phyloP scores from a whole-genome alignment of 495 filamentous ascomycete species.

The Talaromyces ruber region DNA sequence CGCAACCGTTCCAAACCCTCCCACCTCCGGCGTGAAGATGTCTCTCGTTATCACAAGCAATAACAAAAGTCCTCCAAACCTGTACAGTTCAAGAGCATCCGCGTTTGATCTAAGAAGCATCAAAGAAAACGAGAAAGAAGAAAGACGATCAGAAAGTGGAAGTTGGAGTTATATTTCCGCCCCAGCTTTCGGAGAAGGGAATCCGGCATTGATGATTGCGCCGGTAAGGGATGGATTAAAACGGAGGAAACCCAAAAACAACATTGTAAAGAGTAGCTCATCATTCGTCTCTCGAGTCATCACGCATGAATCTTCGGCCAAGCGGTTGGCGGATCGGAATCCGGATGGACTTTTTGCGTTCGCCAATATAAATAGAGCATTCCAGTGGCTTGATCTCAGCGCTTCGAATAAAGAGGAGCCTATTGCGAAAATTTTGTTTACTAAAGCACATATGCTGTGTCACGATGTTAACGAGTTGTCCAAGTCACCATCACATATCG shows the following conservation, averaged over 20 bases:
- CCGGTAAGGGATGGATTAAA: conserved; percentile 68
- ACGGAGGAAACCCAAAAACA: conserved; percentile 88
- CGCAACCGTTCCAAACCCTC: conserved; percentile 70
- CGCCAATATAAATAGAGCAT: conserved; percentile 88
- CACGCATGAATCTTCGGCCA: conserved; percentile 69
- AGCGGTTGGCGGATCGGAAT: conserved; percentile 69
- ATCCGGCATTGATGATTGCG: conserved; percentile 55
- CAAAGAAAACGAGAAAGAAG: conserved; percentile 50
- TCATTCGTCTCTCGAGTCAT: conserved; percentile 96
- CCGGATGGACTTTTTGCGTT: conserved; percentile 79
- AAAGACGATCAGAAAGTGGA: conserved; percentile 49
- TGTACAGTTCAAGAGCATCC: conserved; percentile 19
- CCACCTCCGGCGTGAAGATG: conserved; percentile 78
- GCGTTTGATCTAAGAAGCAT: conserved; percentile 9
- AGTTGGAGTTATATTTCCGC: conserved; percentile 29
- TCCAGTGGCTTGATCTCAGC: conserved; percentile 72
- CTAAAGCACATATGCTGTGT: conserved; percentile 89
- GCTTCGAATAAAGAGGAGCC: conserved; percentile 62
- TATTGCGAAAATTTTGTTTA: conserved; percentile 90
- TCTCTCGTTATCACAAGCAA: conserved; percentile 63
- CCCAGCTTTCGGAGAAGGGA: conserved; percentile 83
- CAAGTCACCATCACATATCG: conserved; percentile 69
- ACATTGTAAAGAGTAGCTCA: conserved; percentile 95
- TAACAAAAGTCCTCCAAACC: conserved; percentile 47
- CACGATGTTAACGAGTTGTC: conserved; percentile 87